Evolutionary conservation across 768 basidiomycete genomes (phyloP).

Genomic region (Lepiota venenata): DNA sequence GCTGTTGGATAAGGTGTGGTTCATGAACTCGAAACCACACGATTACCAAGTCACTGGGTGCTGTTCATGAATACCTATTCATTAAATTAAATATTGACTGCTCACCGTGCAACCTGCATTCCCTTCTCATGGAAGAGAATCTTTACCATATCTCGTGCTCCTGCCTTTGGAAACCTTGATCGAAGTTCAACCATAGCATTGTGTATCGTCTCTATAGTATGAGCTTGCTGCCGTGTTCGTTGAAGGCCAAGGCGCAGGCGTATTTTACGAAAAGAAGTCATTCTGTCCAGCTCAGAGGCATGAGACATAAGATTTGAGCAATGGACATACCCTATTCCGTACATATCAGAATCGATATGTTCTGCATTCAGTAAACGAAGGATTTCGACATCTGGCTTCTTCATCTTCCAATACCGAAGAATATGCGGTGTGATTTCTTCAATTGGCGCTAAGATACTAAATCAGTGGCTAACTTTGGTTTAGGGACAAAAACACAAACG

Average conservation of each 20-base stretch:
- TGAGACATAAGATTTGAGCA: background rate
- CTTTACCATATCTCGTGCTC: background rate
- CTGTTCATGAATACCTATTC: background rate
- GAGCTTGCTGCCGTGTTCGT: background rate
- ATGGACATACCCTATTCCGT: background rate
- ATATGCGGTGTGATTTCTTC: background rate
- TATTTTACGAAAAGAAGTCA: background rate
- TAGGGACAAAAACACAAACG: too few relatives aligned
- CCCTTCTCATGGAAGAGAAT: background rate
- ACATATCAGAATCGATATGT: background rate
- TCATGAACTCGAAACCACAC: constrained; percentile 1
- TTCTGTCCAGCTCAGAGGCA: background rate
- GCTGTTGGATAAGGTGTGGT: constrained; percentile 16
- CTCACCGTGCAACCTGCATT: background rate
- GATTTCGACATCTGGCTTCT: background rate
- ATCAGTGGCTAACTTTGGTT: background rate
- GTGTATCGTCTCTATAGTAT: background rate
- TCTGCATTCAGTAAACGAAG: background rate
- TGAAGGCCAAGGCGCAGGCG: background rate
- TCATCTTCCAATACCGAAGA: background rate
- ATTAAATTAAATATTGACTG: background rate
- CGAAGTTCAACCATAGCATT: background rate
- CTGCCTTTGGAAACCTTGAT: background rate
- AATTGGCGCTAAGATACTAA: background rate
- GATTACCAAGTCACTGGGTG: background rate